Conservation (phyloP, 305 asterid species). For the Euphrasia arctica region DNA sequence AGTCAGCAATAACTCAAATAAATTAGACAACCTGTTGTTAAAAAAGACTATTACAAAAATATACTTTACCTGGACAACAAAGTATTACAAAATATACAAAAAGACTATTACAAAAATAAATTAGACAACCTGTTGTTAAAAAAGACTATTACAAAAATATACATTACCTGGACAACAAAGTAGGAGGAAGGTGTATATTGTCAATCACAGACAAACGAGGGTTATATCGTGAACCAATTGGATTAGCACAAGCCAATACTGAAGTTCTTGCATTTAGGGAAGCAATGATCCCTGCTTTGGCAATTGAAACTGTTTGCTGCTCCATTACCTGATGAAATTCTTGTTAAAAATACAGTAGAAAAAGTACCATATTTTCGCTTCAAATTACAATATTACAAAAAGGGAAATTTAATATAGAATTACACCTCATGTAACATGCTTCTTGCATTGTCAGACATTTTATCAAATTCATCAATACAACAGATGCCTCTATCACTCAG, state of each 20-base stretch:
- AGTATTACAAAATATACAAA: too few species aligned
- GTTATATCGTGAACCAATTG: conserved; percentile 95
- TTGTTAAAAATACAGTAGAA: neutral
- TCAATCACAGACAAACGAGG: conserved; percentile 97
- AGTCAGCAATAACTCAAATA: neutral
- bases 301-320: conserved; percentile 97
- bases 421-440: conserved; percentile 98
- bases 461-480: conserved; percentile 97
- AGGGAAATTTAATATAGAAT: conserved; percentile 5
- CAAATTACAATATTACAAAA: neutral
- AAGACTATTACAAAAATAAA: too few species aligned
- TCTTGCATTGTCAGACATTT: conserved; percentile 97
- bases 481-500: conserved; percentile 95
- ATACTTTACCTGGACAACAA: too few species aligned
- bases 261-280: conserved; percentile 97
- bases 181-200: conserved; percentile 96
- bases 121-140: too few species aligned
- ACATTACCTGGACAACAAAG: conserved; percentile 93
- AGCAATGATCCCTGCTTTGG: conserved; percentile 99
- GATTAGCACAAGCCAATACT: conserved; percentile 97
- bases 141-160: conserved; percentile 19
- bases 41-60: too few species aligned
- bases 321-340: conserved; percentile 79
- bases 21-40: too few species aligned
- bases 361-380: neutral